Conservation (phyloP, 768 basidiomycete genomes). For the Suillus clintonianus region DNA sequence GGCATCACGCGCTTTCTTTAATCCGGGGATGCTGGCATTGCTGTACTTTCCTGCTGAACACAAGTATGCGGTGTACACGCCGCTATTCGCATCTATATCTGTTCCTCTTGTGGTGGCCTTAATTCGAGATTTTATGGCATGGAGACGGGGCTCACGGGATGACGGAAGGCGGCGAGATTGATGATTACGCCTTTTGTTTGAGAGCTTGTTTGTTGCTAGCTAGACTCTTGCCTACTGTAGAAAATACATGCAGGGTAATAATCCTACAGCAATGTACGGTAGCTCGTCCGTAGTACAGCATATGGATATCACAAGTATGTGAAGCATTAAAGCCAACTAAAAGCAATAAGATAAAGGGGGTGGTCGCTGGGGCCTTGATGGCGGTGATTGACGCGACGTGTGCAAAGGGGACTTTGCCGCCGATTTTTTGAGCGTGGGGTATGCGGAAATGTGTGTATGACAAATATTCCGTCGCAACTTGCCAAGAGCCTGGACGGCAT, state of each 20-base stretch:
- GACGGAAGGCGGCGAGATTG: constrained; percentile 15
- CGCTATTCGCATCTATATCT: constrained; percentile 88
- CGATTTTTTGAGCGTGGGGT: neutral
- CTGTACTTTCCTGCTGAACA: constrained; percentile 98
- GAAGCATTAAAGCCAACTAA: neutral
- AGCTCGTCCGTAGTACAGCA: neutral
- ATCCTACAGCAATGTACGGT: neutral
- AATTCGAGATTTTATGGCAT: constrained; percentile 69
- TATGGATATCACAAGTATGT: neutral
- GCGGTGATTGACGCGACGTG: neutral
- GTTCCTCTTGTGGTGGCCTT: constrained; percentile 80
- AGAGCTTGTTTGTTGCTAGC: neutral
- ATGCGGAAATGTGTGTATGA: neutral
- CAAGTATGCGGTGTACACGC: constrained; percentile 95
- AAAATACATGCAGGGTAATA: neutral
- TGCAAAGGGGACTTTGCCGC: neutral
- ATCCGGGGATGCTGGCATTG: constrained; percentile 93
- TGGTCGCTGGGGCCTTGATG: neutral
- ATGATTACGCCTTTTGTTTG: neutral
- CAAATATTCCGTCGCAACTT: neutral
- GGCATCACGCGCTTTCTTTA: constrained; percentile 90
- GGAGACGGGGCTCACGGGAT: constrained; percentile 40
- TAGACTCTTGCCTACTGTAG: neutral
- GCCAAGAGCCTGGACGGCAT: neutral
- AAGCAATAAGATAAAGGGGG: neutral